phyloP scores from a whole-genome alignment of 129 eudicot genomes.

The Helianthus tuberosus region DNA sequence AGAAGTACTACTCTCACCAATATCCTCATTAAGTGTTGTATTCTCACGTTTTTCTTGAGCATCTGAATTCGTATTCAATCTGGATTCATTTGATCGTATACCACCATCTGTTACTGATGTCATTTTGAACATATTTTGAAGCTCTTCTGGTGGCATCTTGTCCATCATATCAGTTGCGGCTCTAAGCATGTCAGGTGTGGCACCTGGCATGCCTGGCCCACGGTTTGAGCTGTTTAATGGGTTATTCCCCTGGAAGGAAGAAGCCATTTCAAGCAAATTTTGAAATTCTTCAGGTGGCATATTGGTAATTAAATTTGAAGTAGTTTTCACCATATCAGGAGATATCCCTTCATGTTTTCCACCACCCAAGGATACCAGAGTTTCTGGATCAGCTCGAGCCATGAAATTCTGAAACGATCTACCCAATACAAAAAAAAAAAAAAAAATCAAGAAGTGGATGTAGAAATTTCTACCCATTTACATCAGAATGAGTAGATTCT shows the following conservation, averaged over 20 bases:
- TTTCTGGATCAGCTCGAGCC: slow-evolving; percentile 80
- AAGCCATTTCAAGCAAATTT: slow-evolving; percentile 76
- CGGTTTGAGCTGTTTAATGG: slow-evolving; percentile 3
- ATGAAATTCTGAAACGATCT: slow-evolving; percentile 85
- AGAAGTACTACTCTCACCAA: slow-evolving; percentile 54
- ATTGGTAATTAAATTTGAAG: slow-evolving; percentile 68
- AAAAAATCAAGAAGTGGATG: slow-evolving; percentile 7
- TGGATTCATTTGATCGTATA: slow-evolving; percentile 25
- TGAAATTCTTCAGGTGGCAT: slow-evolving; percentile 97
- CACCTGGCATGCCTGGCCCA: slow-evolving; percentile 58
- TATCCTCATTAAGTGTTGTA: slow-evolving; percentile 30
- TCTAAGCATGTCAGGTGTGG: slow-evolving; percentile 83
- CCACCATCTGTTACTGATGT: slow-evolving; percentile 68
- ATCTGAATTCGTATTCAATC: slow-evolving; percentile 17
- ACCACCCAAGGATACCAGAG: slow-evolving; percentile 60
- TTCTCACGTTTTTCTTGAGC: slow-evolving; percentile 34
- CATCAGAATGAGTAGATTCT: background rate
- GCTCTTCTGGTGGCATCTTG: slow-evolving; percentile 84
- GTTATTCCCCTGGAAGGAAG: slow-evolving; percentile 59
- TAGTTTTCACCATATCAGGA: slow-evolving; percentile 84
- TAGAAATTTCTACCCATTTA: background rate
- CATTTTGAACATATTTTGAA: slow-evolving; percentile 82
- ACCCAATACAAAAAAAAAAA: slow-evolving; percentile 16
- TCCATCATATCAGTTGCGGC: slow-evolving; percentile 88
- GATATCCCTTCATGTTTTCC: slow-evolving; percentile 67